A percentile compares a stretch with the other conserved stretches of the same genome.
Evolutionary conservation across 345 rosid species (phyloP).

Genomic region (Sonneratia caseolaris): DNA sequence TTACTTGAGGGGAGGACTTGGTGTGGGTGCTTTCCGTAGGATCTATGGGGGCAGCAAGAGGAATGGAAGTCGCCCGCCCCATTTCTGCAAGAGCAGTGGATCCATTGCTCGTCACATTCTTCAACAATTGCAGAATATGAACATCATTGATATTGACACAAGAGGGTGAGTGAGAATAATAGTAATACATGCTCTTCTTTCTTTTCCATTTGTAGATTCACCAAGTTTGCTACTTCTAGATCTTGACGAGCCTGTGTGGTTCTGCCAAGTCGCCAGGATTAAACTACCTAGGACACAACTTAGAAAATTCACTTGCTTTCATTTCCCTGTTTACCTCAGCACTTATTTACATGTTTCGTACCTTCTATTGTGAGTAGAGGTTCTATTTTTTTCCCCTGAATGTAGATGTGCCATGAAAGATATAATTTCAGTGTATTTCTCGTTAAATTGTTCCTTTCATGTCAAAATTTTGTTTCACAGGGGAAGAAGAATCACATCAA

Average conservation of each 20-base stretch:
- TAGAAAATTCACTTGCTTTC: background rate
- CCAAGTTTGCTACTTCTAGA: background rate
- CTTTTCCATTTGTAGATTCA: background rate
- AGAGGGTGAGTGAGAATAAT: constrained; percentile 37
- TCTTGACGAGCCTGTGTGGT: background rate
- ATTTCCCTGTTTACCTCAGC: background rate
- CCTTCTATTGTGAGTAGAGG: background rate
- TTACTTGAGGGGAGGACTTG: constrained; percentile 79
- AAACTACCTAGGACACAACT: background rate
- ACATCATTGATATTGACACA: constrained; percentile 50
- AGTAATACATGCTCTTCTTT: background rate
- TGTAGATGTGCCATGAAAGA: background rate
- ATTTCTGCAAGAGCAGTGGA: constrained; percentile 87
- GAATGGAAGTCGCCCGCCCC: constrained; percentile 75
- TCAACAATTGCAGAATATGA: constrained; percentile 64
- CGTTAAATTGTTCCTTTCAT: background rate
- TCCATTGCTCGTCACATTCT: constrained; percentile 77
- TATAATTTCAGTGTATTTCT: background rate
- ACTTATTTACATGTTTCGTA: background rate
- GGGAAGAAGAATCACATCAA: constrained; percentile 77
- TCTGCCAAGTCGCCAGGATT: background rate
- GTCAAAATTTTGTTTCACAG: constrained; percentile 21
- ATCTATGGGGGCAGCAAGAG: constrained; percentile 86
- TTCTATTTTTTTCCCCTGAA: no score
- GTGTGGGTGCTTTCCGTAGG: constrained; percentile 78